phyloP scores from a whole-genome alignment of 352 stramenopile species.

The Phytopythium vexans region DNA sequence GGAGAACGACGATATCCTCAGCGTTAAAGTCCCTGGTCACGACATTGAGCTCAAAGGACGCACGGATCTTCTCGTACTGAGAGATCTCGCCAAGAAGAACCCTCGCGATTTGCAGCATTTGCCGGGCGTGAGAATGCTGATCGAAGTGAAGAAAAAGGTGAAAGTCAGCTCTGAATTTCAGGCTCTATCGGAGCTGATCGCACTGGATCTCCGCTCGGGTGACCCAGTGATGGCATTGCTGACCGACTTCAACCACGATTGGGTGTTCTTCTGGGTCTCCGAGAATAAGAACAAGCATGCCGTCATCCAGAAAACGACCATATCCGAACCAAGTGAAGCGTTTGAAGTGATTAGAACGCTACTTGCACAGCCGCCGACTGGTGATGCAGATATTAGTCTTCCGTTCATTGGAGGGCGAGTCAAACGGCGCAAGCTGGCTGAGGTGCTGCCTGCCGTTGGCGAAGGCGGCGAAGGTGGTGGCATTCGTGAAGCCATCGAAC shows the following conservation, averaged over 20 bases:
- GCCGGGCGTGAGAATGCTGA: constrained; percentile 39
- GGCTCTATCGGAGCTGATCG: constrained; percentile 38
- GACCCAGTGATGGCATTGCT: constrained; percentile 42
- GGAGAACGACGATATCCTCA: constrained; percentile 31
- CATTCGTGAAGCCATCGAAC: constrained; percentile 25
- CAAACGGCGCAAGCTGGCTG: constrained; percentile 30
- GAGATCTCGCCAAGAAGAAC: constrained; percentile 15
- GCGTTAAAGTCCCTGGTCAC: constrained; percentile 19
- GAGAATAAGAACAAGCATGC: constrained; percentile 14
- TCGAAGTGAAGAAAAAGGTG: constrained; percentile 43
- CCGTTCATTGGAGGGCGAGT: constrained; percentile 23
- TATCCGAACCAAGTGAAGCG: constrained; percentile 18
- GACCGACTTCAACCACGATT: constrained; percentile 31
- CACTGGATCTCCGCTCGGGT: constrained; percentile 29
- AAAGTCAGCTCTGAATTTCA: constrained; percentile 23
- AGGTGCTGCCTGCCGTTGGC: constrained; percentile 17
- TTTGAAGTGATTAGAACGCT: constrained; percentile 34
- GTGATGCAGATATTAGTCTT: constrained; percentile 25
- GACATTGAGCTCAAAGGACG: constrained; percentile 31
- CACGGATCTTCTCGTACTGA: constrained; percentile 41
- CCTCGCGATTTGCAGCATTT: constrained; percentile 15
- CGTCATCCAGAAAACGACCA: constrained; percentile 18
- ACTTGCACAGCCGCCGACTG: constrained; percentile 22
- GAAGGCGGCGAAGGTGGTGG: constrained; percentile 17
- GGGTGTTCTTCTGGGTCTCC: constrained; percentile 46